Conservation (phyloP, 306 rosid species). For the Cotoneaster glaucophyllus region DNA sequence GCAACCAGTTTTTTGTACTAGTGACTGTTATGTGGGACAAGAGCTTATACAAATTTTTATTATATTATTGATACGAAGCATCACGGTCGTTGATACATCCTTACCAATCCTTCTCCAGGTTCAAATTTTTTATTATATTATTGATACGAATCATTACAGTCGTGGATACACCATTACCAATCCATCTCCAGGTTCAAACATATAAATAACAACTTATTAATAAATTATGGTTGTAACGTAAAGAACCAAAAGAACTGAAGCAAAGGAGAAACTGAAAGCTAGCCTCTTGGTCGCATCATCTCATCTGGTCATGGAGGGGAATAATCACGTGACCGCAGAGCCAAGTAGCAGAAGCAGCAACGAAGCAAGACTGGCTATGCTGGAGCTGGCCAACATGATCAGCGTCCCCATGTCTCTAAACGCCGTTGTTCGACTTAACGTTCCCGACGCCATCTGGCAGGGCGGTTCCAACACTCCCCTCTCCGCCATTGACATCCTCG, state of each 20-base stretch:
- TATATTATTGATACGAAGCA: too few species aligned
- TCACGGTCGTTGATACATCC: too few species aligned
- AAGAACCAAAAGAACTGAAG: not conserved
- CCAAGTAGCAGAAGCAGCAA: constrained; percentile 35
- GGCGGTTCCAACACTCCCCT: constrained; percentile 64
- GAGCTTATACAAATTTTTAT: too few species aligned
- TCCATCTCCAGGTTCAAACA: too few species aligned
- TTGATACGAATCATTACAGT: too few species aligned
- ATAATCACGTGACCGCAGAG: constrained; percentile 14
- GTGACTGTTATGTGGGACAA: too few species aligned
- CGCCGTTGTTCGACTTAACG: constrained; percentile 84
- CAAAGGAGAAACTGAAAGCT: not conserved
- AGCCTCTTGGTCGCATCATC: not conserved
- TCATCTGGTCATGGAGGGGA: constrained; percentile 13
- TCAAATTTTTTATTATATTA: too few species aligned
- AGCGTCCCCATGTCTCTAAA: constrained; percentile 91
- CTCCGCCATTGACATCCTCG: constrained; percentile 55
- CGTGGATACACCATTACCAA: too few species aligned
- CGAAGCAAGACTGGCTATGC: constrained; percentile 48
- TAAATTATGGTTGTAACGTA: too few species aligned
- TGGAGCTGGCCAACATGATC: constrained; percentile 90
- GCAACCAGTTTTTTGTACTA: too few species aligned
- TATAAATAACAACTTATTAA: too few species aligned
- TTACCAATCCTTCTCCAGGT: too few species aligned
- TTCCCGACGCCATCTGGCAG: constrained; percentile 82